Evolutionary conservation across 805 yeast species (phyloP).

Genomic region (Teunomyces gatunensis): DNA sequence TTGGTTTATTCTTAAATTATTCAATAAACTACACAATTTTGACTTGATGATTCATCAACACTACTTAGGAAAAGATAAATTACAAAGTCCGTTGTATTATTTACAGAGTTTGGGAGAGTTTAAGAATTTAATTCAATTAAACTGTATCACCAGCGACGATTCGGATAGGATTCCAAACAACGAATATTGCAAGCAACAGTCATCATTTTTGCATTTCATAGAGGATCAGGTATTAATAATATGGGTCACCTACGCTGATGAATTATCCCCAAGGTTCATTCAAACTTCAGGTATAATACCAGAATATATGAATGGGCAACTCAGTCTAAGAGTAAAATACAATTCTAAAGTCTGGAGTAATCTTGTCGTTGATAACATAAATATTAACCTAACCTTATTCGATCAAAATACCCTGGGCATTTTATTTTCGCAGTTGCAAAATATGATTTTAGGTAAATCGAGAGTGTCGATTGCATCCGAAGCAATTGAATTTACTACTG

Average conservation of each 20-base stretch:
- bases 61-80: background rate
- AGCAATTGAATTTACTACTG: background rate
- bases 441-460: background rate
- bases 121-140: background rate
- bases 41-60: background rate
- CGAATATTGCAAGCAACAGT: background rate
- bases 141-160: background rate
- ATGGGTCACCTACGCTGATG: background rate
- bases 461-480: background rate
- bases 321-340: background rate
- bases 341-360: background rate
- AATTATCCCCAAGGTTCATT: background rate
- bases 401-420: background rate
- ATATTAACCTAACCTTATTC: background rate
- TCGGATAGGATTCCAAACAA: background rate
- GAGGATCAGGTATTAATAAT: slow-evolving; percentile 1
- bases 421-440: background rate
- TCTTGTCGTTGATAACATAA: background rate
- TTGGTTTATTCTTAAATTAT: background rate
- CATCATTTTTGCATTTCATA: slow-evolving; percentile 1
- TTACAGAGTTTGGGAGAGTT: background rate
- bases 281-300: background rate
- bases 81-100: background rate
- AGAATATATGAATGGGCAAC: background rate
- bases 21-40: background rate